Base-by-base conservation (phyloP, 2,329 filamentous ascomycete genomes). In the Fusarium mundagurra region DNA sequence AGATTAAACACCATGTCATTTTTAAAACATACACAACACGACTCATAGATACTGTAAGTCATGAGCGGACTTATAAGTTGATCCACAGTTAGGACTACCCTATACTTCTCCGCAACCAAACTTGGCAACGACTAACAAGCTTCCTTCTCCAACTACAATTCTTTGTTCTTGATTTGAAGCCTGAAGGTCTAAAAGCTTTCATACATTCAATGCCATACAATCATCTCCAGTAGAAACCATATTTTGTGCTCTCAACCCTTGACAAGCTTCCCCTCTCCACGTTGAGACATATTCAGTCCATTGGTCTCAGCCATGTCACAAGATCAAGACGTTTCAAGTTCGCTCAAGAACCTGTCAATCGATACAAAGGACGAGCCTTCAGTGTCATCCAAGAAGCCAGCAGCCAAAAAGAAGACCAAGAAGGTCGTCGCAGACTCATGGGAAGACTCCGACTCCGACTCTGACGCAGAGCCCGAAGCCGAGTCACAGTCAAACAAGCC, bases 371-470 rank as follows among this genome's bases (percentile, higher is more conserved):
- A 76, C 7, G 71, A 75, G 43, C 22, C 70, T 43, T 47, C 53
- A 62, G 67, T 76, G 66, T 16, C 10, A 2, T 27, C 68, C 14
- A 33, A 77, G 63, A 81, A 82, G 64, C 43, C 71, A 14, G 14
- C 76, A 48, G 75, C 81, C 36, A 70, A 65, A 61, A 80, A 81
- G 60, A 75, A 80, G 61, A 71, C 71, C 18, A 77, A 78, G 41
- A 63, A 78, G 45, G 74, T 74, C 34, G 79, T 86, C 2, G 80
- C 77, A 11, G 85, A 87, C 50, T 86, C 85, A 4, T 87, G 85
- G 85, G 85, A 87, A 34, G 85, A 96, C 77, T 93, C 93, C 64
- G 86, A 88, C 39, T 86, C 85, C 12, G 82, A 82, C 22, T 84
- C 86, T 27, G 81, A 81, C 33, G 79, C 81, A 36, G 81, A 81